Evolutionary conservation across 805 yeast species (phyloP).

Genomic region (Candida ovalis): DNA sequence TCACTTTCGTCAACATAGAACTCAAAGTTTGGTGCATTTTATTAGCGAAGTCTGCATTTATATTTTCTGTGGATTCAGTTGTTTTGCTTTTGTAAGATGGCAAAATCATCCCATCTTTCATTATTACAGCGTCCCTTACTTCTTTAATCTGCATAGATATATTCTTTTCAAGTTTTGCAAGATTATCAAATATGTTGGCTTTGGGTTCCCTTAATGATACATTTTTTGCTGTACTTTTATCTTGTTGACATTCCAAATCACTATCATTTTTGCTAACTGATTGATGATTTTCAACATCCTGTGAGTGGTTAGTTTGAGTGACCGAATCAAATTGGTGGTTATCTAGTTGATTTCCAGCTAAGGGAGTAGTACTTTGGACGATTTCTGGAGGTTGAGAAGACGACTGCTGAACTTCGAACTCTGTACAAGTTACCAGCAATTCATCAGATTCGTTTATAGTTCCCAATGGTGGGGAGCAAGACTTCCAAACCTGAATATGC

Average conservation of each 20-base stretch:
- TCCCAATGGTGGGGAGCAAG: neutral
- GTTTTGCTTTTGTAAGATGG: neutral
- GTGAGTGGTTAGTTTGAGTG: too few species aligned
- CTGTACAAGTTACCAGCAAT: too few species aligned
- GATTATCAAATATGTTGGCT: neutral
- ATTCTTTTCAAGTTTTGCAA: neutral
- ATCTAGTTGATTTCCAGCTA: too few species aligned
- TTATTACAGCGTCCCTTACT: neutral
- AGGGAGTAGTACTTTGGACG: too few species aligned
- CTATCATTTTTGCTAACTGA: too few species aligned
- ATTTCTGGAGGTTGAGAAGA: neutral
- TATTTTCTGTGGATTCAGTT: neutral
- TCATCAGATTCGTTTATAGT: too few species aligned
- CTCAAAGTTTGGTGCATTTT: constrained; percentile 3
- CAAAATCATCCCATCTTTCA: neutral
- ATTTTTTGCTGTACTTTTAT: neutral
- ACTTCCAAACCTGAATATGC: too few species aligned
- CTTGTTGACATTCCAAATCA: too few species aligned
- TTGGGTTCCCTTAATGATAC: neutral
- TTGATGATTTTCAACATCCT: too few species aligned
- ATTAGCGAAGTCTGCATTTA: neutral
- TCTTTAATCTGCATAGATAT: neutral
- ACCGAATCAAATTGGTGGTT: too few species aligned
- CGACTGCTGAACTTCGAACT: neutral
- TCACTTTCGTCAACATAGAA: constrained; percentile 10